A percentile compares a stretch with the other conserved stretches of the same genome.
phyloP scores from a whole-genome alignment of 2,329 filamentous ascomycete species.

The Botrytis aclada region DNA sequence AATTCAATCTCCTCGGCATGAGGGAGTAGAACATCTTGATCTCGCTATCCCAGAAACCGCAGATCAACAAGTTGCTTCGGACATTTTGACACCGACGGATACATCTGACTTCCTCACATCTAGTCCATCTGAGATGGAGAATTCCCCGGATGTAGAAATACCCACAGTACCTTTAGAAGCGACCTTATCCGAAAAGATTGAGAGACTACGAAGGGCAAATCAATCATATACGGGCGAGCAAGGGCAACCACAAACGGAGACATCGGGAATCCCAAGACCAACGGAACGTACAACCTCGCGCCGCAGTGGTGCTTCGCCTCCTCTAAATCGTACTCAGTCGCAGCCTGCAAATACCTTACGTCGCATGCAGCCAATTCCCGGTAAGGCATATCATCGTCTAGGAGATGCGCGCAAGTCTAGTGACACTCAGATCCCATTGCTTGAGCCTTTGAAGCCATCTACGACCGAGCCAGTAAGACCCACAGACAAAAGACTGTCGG shows the following conservation, averaged over 20 bases:
- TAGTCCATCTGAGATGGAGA: constrained; percentile 13
- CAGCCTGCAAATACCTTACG: constrained; percentile 38
- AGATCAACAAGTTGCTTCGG: constrained; percentile 21
- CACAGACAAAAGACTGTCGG: constrained; percentile 69
- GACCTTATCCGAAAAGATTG: constrained; percentile 35
- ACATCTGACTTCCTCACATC: constrained; percentile 15
- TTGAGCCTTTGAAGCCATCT: constrained; percentile 31
- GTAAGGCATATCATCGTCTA: constrained; percentile 28
- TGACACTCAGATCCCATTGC: constrained; percentile 23
- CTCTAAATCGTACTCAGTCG: constrained; percentile 37
- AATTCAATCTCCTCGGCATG: constrained; percentile 35
- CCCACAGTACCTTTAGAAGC: constrained; percentile 25
- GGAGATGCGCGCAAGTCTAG: constrained; percentile 25
- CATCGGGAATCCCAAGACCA: constrained; percentile 36
- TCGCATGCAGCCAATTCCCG: constrained; percentile 26
- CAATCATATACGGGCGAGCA: constrained; percentile 22
- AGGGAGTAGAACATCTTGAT: constrained; percentile 60
- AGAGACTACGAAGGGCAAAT: constrained; percentile 31
- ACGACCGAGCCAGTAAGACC: constrained; percentile 33
- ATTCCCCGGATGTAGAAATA: constrained; percentile 4
- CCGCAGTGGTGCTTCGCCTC: constrained; percentile 34
- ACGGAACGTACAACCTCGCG: constrained; percentile 32
- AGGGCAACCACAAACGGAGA: constrained; percentile 24
- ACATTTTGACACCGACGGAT: constrained; percentile 21
- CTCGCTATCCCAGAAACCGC: constrained; percentile 45